Evolutionary conservation across 2,329 filamentous ascomycete species (phyloP).

Genomic region (Emmonsiellopsis sp.): DNA sequence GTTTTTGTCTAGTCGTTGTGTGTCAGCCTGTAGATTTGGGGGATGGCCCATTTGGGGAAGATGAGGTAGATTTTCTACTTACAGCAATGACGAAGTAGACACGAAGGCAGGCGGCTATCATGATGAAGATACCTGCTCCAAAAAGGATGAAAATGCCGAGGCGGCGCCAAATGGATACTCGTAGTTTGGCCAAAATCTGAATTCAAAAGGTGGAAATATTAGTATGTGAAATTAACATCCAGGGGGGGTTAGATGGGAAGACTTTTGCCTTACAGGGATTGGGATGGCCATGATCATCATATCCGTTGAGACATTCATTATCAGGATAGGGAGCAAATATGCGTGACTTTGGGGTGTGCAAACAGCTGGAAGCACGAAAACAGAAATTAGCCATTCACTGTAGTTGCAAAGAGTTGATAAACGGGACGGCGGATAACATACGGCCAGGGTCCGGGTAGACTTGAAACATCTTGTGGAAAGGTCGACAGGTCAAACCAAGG

Average conservation of each 20-base stretch:
- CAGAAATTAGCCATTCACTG: not conserved
- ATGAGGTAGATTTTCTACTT: slow-evolving; percentile 3
- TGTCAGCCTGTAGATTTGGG: no score
- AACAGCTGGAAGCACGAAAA: slow-evolving; percentile 5
- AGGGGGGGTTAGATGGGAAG: no score
- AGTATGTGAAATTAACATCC: not conserved
- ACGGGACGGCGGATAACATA: slow-evolving; percentile 13
- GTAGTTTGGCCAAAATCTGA: slow-evolving; percentile 21
- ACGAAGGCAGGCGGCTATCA: slow-evolving; percentile 20
- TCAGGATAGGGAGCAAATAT: slow-evolving; percentile 25
- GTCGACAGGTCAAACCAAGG: slow-evolving; percentile 23
- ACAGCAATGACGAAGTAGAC: slow-evolving; percentile 23
- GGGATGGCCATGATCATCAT: slow-evolving; percentile 29
- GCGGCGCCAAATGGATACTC: slow-evolving; percentile 21
- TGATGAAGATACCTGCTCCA: slow-evolving; percentile 25
- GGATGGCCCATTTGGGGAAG: no score
- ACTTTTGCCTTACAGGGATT: slow-evolving; percentile 19
- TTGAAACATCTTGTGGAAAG: slow-evolving; percentile 28
- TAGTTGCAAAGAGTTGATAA: no score
- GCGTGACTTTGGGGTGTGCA: slow-evolving; percentile 26
- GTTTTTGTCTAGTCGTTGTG: not conserved
- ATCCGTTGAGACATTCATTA: slow-evolving; percentile 27
- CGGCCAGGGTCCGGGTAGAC: slow-evolving; percentile 31
- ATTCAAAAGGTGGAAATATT: not conserved
- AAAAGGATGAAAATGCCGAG: slow-evolving; percentile 26